Evolutionary conservation across 306 rosid species (phyloP).

Genomic region (Acacia crassicarpa): DNA sequence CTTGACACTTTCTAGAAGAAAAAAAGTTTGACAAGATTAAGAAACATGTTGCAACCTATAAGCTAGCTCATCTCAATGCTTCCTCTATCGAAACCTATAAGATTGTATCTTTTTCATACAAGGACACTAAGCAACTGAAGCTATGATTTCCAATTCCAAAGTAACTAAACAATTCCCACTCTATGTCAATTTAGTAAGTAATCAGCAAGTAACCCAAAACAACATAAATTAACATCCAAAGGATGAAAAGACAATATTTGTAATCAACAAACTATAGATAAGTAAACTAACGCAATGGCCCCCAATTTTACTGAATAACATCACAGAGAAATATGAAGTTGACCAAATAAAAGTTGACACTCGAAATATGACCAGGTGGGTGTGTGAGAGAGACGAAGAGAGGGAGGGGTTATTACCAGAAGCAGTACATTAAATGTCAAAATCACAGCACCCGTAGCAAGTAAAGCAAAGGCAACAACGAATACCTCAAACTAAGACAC

Average conservation of each 20-base stretch:
- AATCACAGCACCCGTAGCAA: constrained; percentile 93
- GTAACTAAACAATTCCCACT: too few relatives aligned
- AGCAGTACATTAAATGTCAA: constrained; percentile 94
- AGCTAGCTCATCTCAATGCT: too few relatives aligned
- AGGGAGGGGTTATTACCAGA: constrained; percentile 62
- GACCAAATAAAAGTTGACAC: constrained; percentile 2
- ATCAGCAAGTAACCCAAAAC: too few relatives aligned
- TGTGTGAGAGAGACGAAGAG: constrained; percentile 27
- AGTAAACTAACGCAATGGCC: background rate
- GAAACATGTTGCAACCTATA: too few relatives aligned
- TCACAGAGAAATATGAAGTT: constrained; percentile 7
- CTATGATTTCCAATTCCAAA: too few relatives aligned
- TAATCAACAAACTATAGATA: background rate
- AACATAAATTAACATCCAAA: too few relatives aligned
- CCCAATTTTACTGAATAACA: background rate
- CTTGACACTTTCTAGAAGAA: too few relatives aligned
- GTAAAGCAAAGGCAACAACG: constrained; percentile 96
- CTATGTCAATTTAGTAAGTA: too few relatives aligned
- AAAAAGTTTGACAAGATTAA: too few relatives aligned
- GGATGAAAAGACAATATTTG: constrained; percentile 15
- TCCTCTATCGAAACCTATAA: too few relatives aligned
- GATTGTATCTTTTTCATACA: too few relatives aligned
- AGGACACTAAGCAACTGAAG: too few relatives aligned
- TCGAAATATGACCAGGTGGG: constrained; percentile 11
- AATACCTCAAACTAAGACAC: constrained; percentile 87